Evolutionary conservation across 2,329 filamentous ascomycete species (phyloP).

Genomic region (Arthroderma sp.): DNA sequence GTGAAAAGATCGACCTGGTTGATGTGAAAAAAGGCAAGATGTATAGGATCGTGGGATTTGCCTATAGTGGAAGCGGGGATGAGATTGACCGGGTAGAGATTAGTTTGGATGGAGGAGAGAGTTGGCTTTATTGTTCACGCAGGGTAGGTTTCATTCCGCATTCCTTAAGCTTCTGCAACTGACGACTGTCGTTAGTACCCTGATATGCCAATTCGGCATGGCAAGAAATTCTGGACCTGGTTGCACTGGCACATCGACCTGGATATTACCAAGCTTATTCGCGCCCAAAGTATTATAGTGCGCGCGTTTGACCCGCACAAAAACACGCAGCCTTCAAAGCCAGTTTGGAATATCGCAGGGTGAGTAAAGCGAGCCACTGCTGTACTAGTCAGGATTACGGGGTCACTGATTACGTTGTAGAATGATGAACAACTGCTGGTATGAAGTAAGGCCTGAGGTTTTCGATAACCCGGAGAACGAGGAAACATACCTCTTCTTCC

Average conservation of each 20-base stretch:
- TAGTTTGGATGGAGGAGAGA: conserved; percentile 37
- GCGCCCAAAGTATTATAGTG: conserved; percentile 34
- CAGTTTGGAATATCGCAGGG: conserved; percentile 40
- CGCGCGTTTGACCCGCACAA: conserved; percentile 41
- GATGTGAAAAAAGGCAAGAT: conserved; percentile 27
- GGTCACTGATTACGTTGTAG: conserved; percentile 14
- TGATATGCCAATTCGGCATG: conserved; percentile 39
- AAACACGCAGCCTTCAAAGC: conserved; percentile 39
- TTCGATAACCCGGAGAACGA: conserved; percentile 23
- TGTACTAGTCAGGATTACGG: background rate
- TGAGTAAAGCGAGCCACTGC: conserved; percentile 10
- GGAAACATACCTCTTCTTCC: conserved; percentile 31
- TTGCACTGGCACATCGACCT: conserved; percentile 43
- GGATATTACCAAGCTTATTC: conserved; percentile 33
- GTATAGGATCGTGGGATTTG: conserved; percentile 38
- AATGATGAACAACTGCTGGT: conserved; percentile 47
- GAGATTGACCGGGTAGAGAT: conserved; percentile 41
- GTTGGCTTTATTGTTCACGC: conserved; percentile 40
- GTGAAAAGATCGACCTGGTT: conserved; percentile 32
- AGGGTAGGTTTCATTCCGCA: conserved; percentile 18
- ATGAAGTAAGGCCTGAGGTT: conserved; percentile 34
- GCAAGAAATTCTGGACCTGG: conserved; percentile 46
- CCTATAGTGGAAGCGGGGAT: conserved; percentile 41
- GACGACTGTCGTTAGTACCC: conserved; percentile 27
- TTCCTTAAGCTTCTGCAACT: background rate